Conservation (phyloP, 2,329 filamentous ascomycete species). For the Apiospora koreana region DNA sequence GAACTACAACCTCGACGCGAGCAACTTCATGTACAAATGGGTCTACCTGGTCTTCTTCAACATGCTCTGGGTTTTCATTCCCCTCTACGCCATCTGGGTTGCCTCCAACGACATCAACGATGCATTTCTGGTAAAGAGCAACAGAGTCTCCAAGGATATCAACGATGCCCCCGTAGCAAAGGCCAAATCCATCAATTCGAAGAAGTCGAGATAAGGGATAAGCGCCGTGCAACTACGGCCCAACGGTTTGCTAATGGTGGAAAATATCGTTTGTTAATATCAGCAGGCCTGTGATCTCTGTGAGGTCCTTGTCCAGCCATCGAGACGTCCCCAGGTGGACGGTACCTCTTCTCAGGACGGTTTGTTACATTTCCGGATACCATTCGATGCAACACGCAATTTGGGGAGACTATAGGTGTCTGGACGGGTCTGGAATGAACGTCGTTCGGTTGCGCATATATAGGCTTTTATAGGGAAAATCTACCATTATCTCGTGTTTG, state of each 20-base stretch:
- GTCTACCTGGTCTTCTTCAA: constrained; percentile 71
- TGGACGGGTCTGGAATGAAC: not conserved
- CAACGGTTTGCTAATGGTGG: not conserved
- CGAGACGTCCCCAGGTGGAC: not conserved
- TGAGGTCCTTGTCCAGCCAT: not conserved
- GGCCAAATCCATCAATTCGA: constrained; percentile 15
- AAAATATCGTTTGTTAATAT: not conserved
- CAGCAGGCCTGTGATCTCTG: not conserved
- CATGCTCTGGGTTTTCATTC: constrained; percentile 66
- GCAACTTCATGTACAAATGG: constrained; percentile 70
- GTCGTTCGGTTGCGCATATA: not conserved
- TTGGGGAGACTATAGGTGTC: not conserved
- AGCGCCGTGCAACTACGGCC: not conserved
- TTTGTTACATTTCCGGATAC: not conserved
- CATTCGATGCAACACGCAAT: not conserved
- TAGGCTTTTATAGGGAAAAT: not conserved
- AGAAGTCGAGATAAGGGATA: not conserved
- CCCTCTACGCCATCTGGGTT: constrained; percentile 59
- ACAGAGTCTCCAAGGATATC: constrained; percentile 28
- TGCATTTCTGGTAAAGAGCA: constrained; percentile 48
- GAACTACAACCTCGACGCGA: constrained; percentile 62
- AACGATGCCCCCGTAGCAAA: constrained; percentile 50
- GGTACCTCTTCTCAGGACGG: not conserved
- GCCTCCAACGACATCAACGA: constrained; percentile 55
- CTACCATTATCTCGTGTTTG: not conserved